Evolutionary conservation across 495 filamentous ascomycete genomes (phyloP).

Genomic region (Daldinia loculata): DNA sequence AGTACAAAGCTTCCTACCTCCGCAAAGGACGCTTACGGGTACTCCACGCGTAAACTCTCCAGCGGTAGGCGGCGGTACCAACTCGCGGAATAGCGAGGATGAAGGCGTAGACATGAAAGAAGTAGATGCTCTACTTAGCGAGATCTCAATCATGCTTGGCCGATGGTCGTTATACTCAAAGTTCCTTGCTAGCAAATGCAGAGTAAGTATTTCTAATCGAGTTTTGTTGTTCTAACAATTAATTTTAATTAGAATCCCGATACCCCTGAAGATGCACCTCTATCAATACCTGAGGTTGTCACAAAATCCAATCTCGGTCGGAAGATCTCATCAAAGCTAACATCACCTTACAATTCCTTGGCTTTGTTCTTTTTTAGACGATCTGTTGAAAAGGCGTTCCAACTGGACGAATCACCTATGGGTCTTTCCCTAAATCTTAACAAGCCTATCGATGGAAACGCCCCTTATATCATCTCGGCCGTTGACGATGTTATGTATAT

Average conservation of each 20-base stretch:
- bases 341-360: constrained; percentile 83
- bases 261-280: constrained; percentile 53
- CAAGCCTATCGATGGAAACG: constrained; percentile 71
- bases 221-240: constrained; percentile 11
- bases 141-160: constrained; percentile 89
- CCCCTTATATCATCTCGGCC: constrained; percentile 92
- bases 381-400: constrained; percentile 96
- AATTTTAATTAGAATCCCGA: constrained; percentile 52
- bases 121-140: constrained; percentile 83
- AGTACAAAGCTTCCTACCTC: constrained; percentile 89
- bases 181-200: constrained; percentile 85
- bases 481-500: constrained; percentile 99
- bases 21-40: constrained; percentile 63
- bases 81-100: constrained; percentile 70
- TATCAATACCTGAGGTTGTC: constrained; percentile 74
- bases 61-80: constrained; percentile 62
- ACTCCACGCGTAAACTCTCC: constrained; percentile 69
- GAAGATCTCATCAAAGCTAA: constrained; percentile 78
- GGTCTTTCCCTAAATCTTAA: constrained; percentile 78
- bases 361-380: constrained; percentile 96
- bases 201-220: constrained; percentile 59
- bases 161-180: constrained; percentile 92
- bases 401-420: constrained; percentile 91
- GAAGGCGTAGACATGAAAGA: constrained; percentile 96
- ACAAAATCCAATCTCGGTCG: constrained; percentile 74